Conservation (phyloP, 495 filamentous ascomycete species). For the Penicillium flavigenum region DNA sequence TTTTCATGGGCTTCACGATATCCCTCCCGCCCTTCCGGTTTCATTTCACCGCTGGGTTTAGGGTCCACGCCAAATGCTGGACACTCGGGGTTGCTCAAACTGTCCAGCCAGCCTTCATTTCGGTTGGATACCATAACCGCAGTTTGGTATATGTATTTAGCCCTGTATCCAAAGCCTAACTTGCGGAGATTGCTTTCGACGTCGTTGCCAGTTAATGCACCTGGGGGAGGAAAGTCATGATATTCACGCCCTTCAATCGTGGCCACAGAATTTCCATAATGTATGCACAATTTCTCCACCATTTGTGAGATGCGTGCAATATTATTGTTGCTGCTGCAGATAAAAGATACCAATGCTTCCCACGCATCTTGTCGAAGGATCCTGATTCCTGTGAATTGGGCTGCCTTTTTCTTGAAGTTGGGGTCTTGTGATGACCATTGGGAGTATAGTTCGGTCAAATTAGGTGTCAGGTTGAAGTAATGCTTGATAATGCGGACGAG, state of each 20-base stretch:
- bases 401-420: constrained; percentile 87
- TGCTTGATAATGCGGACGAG: constrained; percentile 66
- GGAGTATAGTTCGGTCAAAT: constrained; percentile 72
- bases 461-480: constrained; percentile 79
- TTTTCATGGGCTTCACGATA: constrained; percentile 83
- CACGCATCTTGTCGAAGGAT: constrained; percentile 94
- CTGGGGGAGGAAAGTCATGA: constrained; percentile 82
- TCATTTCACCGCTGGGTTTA: constrained; percentile 49
- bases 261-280: constrained; percentile 79
- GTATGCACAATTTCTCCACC: constrained; percentile 85
- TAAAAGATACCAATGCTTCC: constrained; percentile 92
- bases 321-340: constrained; percentile 99
- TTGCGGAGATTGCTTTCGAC: constrained; percentile 77
- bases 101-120: constrained; percentile 71
- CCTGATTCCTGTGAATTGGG: constrained; percentile 87
- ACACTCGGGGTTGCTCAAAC: constrained; percentile 72
- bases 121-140: constrained; percentile 68
- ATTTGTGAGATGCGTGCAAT: constrained; percentile 93
- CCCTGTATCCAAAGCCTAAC: constrained; percentile 92
- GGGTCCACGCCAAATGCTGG: constrained; percentile 55
- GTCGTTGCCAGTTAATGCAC: constrained; percentile 61
- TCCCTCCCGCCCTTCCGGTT: constrained; percentile 58
- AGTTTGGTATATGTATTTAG: constrained; percentile 85
- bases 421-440: constrained; percentile 84
- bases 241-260: constrained; percentile 68